Evolutionary conservation across 768 basidiomycete species (phyloP).

Genomic region (Mycena belliarum): DNA sequence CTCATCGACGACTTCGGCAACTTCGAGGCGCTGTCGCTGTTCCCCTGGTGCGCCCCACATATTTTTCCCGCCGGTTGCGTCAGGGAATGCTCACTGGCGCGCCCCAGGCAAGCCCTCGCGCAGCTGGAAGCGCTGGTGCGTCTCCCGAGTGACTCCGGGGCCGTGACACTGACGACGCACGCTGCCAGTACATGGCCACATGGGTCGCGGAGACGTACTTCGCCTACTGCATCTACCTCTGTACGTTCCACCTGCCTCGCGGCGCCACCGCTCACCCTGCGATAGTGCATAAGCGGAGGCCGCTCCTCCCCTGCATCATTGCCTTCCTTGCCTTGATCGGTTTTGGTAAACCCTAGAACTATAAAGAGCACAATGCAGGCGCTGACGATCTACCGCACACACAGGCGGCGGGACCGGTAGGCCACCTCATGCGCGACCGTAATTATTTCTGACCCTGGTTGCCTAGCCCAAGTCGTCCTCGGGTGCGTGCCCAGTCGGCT

Average conservation of each 20-base stretch:
- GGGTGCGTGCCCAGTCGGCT: no score
- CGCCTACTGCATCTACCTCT: neutral
- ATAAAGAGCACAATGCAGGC: no score
- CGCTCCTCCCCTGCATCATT: neutral
- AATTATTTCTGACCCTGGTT: no score
- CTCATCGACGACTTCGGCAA: neutral
- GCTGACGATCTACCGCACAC: no score
- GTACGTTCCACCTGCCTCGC: neutral
- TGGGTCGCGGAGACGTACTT: no score
- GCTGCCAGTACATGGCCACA: no score
- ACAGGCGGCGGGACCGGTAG: no score
- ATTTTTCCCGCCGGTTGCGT: neutral
- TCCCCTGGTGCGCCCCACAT: neutral
- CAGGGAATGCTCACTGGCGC: neutral
- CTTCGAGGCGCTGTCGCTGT: neutral
- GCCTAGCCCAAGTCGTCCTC: no score
- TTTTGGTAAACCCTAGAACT: no score
- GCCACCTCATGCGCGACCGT: no score
- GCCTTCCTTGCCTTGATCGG: neutral
- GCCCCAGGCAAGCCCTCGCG: neutral
- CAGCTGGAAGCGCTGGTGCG: neutral
- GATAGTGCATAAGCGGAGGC: neutral
- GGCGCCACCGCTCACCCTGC: no score
- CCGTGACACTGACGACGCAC: neutral
- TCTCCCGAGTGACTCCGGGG: no score